These are phyloP conservation scores for Fusarium setosum DNA, from an alignment of 2,329 filamentous ascomycete species.

Conservation along the genomic window DNA sequence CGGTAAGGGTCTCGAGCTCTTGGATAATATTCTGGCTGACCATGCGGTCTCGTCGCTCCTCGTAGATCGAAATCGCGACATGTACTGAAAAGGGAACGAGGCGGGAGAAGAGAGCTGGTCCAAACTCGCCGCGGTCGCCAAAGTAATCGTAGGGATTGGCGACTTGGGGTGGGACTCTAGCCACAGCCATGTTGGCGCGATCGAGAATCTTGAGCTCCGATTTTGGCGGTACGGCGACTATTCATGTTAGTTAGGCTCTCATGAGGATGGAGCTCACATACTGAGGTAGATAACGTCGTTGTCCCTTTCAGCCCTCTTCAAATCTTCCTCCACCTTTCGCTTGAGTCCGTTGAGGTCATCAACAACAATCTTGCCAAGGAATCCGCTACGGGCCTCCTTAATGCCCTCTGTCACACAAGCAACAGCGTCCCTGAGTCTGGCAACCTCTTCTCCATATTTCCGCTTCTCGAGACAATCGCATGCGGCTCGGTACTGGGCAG, in stretches of 20 bases:
- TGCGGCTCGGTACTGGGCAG: slow-evolving; percentile 91
- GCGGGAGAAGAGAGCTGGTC: slow-evolving; percentile 86
- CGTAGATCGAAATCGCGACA: slow-evolving; percentile 94
- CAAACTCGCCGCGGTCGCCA: slow-evolving; percentile 83
- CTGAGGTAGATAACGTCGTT: slow-evolving; percentile 95
- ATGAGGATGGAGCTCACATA: slow-evolving; percentile 49
- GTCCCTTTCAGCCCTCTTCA: slow-evolving; percentile 94
- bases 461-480: slow-evolving; percentile 93
- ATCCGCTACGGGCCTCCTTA: slow-evolving; percentile 78
- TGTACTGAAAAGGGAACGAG: slow-evolving; percentile 97
- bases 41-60: slow-evolving; percentile 88
- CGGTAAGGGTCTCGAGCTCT: slow-evolving; percentile 84
- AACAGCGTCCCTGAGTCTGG: slow-evolving; percentile 84
- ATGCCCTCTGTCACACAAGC: slow-evolving; percentile 86
- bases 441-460: slow-evolving; percentile 95
- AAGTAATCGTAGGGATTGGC: slow-evolving; percentile 83
- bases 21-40: slow-evolving; percentile 90
- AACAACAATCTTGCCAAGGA: slow-evolving; percentile 83
- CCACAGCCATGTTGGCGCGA: slow-evolving; percentile 87
- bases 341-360: slow-evolving; percentile 88
- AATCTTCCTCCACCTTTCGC: slow-evolving; percentile 82
- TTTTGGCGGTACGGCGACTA: slow-evolving; percentile 84
- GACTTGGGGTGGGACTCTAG: slow-evolving; percentile 84
- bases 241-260: slow-evolving; percentile 43
- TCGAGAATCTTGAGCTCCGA: slow-evolving; percentile 88